Conservation (phyloP, 305 asterid genomes). For the Ajuga reptans region DNA sequence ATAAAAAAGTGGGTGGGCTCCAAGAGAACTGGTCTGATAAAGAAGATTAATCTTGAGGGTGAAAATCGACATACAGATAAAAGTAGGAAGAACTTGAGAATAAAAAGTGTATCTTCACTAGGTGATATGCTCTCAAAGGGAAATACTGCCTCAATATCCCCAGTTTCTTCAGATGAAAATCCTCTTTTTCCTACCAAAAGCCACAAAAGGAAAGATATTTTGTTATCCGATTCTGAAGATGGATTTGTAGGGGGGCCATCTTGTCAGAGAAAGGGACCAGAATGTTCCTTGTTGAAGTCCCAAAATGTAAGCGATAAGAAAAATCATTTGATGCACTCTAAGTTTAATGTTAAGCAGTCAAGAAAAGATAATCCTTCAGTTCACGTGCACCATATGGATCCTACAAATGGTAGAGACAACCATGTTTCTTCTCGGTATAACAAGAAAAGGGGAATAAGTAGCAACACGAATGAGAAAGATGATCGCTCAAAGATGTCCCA, state of each 20-base stretch:
- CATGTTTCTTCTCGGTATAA: constrained; percentile 18
- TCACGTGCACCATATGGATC: constrained; percentile 19
- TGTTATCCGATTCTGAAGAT: constrained; percentile 21
- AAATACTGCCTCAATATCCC: constrained; percentile 27
- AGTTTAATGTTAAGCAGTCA: constrained; percentile 28
- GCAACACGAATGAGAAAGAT: constrained; percentile 13
- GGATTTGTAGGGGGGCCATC: constrained; percentile 28
- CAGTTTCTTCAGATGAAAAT: constrained; percentile 27
- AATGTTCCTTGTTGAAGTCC: constrained; percentile 27
- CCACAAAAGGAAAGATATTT: constrained; percentile 29
- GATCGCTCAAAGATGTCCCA: constrained; percentile 30
- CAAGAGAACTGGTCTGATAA: constrained; percentile 42
- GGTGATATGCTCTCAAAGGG: constrained; percentile 26
- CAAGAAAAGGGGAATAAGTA: constrained; percentile 26
- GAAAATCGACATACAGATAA: constrained; percentile 29
- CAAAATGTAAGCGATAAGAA: constrained; percentile 23
- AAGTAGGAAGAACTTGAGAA: constrained; percentile 22
- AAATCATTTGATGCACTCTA: constrained; percentile 26
- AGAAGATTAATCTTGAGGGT: constrained; percentile 31
- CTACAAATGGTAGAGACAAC: constrained; percentile 22
- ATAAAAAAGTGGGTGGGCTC: constrained; percentile 55
- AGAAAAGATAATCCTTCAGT: constrained; percentile 26
- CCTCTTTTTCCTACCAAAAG: constrained; percentile 28
- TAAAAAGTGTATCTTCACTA: constrained; percentile 28
- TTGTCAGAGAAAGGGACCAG: constrained; percentile 32